These are phyloP conservation scores for Leccinum barrowsii DNA, from an alignment of 768 basidiomycete species.

Conservation along the genomic window DNA sequence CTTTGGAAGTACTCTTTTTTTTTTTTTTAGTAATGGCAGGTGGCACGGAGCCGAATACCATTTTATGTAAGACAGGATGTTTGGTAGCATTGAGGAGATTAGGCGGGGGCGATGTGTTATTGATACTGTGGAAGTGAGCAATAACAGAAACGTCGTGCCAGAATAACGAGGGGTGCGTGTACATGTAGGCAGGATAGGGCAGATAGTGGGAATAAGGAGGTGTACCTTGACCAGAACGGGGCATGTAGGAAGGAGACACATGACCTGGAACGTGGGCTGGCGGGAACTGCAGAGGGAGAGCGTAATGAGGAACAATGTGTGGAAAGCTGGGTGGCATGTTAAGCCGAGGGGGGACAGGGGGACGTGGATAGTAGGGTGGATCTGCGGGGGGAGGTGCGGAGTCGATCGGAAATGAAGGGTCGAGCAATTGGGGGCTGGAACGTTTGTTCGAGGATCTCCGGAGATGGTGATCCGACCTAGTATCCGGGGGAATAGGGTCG, in stretches of 20 bases:
- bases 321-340: conserved; percentile 23
- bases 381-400: conserved; percentile 7
- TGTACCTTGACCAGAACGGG: conserved; percentile 27
- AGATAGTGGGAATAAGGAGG: conserved; percentile 36
- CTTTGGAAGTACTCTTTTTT: conserved; percentile 8
- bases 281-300: conserved; percentile 15
- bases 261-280: conserved; percentile 21
- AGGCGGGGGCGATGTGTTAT: conserved; percentile 9
- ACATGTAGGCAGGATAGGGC: conserved; percentile 33
- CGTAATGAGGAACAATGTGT: conserved; percentile 17
- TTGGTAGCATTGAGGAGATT: conserved; percentile 13
- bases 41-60: conserved; percentile 17
- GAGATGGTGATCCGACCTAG: conserved; percentile 21
- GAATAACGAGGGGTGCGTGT: conserved; percentile 36
- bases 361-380: conserved; percentile 16
- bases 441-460: conserved; percentile 12
- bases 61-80: conserved; percentile 5
- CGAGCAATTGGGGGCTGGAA: conserved; percentile 20
- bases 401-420: conserved; percentile 17
- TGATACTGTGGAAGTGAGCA: conserved; percentile 14
- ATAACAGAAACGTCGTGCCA: conserved; percentile 33
- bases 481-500: conserved; percentile 20
- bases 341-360: conserved; percentile 16
- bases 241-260: conserved; percentile 22
- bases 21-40: conserved; percentile 16